Base-by-base conservation (phyloP, 345 rosid genomes). In the Populus ilicifolia region DNA sequence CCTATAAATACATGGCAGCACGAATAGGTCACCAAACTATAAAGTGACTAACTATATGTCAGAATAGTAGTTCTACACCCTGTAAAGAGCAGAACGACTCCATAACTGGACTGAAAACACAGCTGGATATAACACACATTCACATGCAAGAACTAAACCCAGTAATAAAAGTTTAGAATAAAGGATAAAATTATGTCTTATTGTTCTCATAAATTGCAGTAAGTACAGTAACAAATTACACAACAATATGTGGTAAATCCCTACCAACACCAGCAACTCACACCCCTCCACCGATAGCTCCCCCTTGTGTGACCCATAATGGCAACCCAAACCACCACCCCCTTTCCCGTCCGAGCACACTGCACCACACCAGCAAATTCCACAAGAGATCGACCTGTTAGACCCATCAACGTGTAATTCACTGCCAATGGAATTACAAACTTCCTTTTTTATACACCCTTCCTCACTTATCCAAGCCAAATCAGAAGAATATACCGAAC, bases 401-500 rank as follows among this genome's bases (percentile, higher is more conserved):
- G 38, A 38, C 30, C 36, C 29, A 14, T 68, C 39, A 5, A 38
- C 27, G 18, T 38, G 56, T 12, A 27, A 16, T 16, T 41, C 68
- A 27, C 73, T 25, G 35, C 25, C 68, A 66, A 41, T 23, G 38
- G 8, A 39, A 33, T 46, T 38, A 0, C n/a, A 6, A 16, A 16
- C 9, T 80, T 73, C 74, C 75, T 20, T 11, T 52, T 84, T 80
- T 30, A 2, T 54, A 81, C 81, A 76, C 6, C 23, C 61, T 13
- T 79, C 70, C 2, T 21, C 21, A n/a, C 63, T 59, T 59, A 23
- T 59, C 27, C 29, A 10, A 0, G 3, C 29, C 64, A 29, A 23
- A 10, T 59, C 63, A 59, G 29, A 59, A 59, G 14, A 59, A 79
- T 70, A 44, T 83, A 81, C 91, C 73, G 27, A n/a, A 72, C 71